Percentiles rank a stretch among this genome's conserved stretches.
phyloP scores from a whole-genome alignment of 352 stramenopile species.

The Globisporangium splendens region DNA sequence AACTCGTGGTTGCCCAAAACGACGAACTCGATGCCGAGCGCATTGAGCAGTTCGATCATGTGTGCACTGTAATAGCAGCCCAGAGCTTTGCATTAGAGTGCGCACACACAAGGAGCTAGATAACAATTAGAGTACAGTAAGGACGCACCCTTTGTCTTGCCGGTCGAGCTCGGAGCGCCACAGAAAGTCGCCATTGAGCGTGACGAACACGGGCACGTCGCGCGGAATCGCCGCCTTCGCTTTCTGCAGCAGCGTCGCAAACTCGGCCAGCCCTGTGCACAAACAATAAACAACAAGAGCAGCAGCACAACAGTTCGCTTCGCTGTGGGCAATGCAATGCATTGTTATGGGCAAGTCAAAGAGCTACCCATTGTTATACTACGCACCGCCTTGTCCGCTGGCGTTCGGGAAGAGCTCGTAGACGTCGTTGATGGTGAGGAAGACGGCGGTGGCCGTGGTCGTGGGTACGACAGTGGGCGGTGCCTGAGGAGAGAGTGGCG shows the following conservation, averaged over 20 bases:
- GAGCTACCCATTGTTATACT: too few species aligned
- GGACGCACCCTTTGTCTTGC: conserved; percentile 60
- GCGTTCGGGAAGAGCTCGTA: conserved; percentile 58
- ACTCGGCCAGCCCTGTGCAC: conserved; percentile 40
- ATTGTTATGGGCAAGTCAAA: too few species aligned
- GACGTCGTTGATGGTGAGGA: conserved; percentile 71
- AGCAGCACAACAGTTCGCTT: not conserved
- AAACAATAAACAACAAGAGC: not conserved
- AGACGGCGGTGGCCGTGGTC: conserved; percentile 27
- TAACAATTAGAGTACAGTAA: not conserved
- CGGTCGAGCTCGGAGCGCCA: conserved; percentile 62
- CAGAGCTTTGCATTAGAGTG: not conserved
- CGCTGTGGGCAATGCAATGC: too few species aligned
- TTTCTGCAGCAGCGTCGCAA: conserved; percentile 42
- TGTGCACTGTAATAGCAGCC: conserved; percentile 25
- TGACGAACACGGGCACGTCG: conserved; percentile 42
- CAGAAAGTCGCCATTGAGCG: conserved; percentile 74
- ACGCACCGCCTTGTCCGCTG: conserved; percentile 12
- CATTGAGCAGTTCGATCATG: conserved; percentile 61
- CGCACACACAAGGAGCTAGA: too few species aligned
- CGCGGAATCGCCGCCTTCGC: conserved; percentile 21
- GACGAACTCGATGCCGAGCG: conserved; percentile 50
- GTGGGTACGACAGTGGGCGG: too few species aligned
- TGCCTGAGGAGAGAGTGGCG: too few species aligned
- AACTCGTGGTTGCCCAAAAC: conserved; percentile 80